Evolutionary conservation across 495 filamentous ascomycete genomes (phyloP).

Genomic region (Lophiostoma macrostomum): DNA sequence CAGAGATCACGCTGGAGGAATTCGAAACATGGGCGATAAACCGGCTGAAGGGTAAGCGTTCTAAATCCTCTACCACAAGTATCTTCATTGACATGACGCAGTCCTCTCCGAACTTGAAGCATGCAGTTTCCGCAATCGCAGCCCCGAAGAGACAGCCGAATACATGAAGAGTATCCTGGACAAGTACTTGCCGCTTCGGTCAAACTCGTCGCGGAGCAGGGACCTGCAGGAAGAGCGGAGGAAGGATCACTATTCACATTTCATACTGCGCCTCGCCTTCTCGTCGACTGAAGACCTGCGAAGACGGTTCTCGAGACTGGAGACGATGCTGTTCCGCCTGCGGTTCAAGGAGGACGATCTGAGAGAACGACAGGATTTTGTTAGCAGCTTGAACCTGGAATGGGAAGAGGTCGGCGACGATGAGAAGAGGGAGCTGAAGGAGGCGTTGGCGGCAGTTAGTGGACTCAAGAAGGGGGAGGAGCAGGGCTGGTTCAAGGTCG

Average conservation of each 20-base stretch:
- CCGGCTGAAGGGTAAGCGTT: slow-evolving; percentile 65
- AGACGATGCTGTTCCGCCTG: slow-evolving; percentile 82
- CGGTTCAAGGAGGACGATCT: slow-evolving; percentile 69
- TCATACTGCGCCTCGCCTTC: slow-evolving; percentile 93
- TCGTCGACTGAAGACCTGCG: slow-evolving; percentile 86
- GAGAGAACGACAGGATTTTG: slow-evolving; percentile 68
- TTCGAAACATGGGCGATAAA: slow-evolving; percentile 99
- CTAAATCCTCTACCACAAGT: neutral
- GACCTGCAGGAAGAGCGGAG: slow-evolving; percentile 71
- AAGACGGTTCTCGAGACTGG: slow-evolving; percentile 80
- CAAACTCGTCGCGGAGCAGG: slow-evolving; percentile 63
- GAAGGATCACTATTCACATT: slow-evolving; percentile 97
- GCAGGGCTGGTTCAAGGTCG: slow-evolving; percentile 85
- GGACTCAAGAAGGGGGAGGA: slow-evolving; percentile 50
- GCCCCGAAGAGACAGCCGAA: slow-evolving; percentile 67
- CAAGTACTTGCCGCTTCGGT: slow-evolving; percentile 80
- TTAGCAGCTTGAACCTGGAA: slow-evolving; percentile 71
- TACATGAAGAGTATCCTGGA: slow-evolving; percentile 78
- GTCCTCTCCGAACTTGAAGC: slow-evolving; percentile 95
- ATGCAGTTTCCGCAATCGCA: slow-evolving; percentile 90
- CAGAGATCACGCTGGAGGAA: slow-evolving; percentile 92
- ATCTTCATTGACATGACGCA: slow-evolving; percentile 36
- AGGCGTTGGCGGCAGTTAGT: slow-evolving; percentile 53
- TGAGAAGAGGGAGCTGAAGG: slow-evolving; percentile 59
- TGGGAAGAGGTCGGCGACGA: slow-evolving; percentile 78